phyloP scores from a whole-genome alignment of 2,329 filamentous ascomycete species.

The Massarina eburnea region DNA sequence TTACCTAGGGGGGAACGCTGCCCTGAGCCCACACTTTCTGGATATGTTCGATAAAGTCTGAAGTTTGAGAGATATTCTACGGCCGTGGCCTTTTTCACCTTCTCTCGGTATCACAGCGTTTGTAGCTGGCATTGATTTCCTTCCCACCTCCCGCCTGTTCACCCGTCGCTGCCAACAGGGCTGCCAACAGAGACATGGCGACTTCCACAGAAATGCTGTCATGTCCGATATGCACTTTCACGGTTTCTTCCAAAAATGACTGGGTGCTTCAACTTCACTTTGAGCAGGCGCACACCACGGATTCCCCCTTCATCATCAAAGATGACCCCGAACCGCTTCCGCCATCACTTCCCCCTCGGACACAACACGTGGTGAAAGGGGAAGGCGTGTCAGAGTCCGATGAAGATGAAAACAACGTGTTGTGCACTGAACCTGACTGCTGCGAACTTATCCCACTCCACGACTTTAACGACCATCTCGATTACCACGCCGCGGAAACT shows the following conservation, averaged over 20 bases:
- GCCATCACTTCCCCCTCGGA: slow-evolving; percentile 20
- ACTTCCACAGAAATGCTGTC: slow-evolving; percentile 24
- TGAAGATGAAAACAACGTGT: slow-evolving; percentile 33
- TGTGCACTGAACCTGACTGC: slow-evolving; percentile 48
- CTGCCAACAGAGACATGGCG: slow-evolving; percentile 19
- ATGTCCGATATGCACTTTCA: slow-evolving; percentile 41
- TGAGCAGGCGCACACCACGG: slow-evolving; percentile 42
- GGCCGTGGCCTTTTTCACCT: too few relatives aligned
- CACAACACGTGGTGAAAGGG: slow-evolving; percentile 16
- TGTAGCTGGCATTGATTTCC: not conserved
- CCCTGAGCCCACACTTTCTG: not conserved
- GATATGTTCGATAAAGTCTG: too few relatives aligned
- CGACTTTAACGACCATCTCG: slow-evolving; percentile 51
- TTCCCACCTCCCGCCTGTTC: slow-evolving; percentile 1
- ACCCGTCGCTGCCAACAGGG: slow-evolving; percentile 3
- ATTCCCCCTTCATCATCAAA: slow-evolving; percentile 40
- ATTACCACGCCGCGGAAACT: slow-evolving; percentile 46
- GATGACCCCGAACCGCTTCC: slow-evolving; percentile 34
- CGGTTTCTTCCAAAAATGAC: slow-evolving; percentile 26
- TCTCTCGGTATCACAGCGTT: slow-evolving; percentile 1
- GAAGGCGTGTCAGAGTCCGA: slow-evolving; percentile 31
- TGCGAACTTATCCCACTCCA: slow-evolving; percentile 45
- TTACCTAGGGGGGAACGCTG: slow-evolving; percentile 4
- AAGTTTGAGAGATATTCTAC: too few relatives aligned
- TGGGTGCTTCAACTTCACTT: slow-evolving; percentile 45